phyloP scores from a whole-genome alignment of 352 stramenopile genomes.

The Globisporangium acanthophoron region DNA sequence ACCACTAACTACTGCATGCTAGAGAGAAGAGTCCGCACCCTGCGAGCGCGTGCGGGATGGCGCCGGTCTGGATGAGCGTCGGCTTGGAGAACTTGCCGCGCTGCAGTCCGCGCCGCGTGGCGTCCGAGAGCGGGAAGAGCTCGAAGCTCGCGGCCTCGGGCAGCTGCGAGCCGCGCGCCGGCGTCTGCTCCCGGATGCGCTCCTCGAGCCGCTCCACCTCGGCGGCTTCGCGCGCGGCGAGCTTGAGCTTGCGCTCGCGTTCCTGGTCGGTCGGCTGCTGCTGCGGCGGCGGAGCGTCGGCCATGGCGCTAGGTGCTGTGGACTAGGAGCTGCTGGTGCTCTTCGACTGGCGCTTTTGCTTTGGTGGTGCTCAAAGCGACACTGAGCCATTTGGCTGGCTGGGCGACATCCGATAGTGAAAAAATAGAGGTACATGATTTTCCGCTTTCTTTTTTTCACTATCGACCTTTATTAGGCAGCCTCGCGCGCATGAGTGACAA shows the following conservation, averaged over 20 bases:
- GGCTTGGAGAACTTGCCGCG: constrained; percentile 80
- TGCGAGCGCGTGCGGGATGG: constrained; percentile 83
- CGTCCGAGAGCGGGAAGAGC: constrained; percentile 77
- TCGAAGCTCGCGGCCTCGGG: constrained; percentile 76
- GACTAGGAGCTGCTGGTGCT: not conserved
- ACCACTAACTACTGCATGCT: not conserved
- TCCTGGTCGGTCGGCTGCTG: constrained; percentile 10
- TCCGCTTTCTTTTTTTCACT: too few species aligned
- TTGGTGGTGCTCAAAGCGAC: not conserved
- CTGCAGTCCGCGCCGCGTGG: constrained; percentile 62
- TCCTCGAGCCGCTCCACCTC: constrained; percentile 63
- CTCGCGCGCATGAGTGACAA: too few species aligned
- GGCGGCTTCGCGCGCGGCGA: constrained; percentile 63
- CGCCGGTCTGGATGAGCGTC: constrained; percentile 87
- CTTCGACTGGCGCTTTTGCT: not conserved
- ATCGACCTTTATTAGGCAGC: too few species aligned
- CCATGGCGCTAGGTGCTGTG: not conserved
- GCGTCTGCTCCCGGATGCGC: constrained; percentile 65
- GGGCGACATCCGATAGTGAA: too few species aligned
- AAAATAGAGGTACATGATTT: too few species aligned
- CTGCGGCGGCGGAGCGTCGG: not conserved
- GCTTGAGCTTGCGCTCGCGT: constrained; percentile 46
- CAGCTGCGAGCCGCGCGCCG: constrained; percentile 74
- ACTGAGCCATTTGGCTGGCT: too few species aligned
- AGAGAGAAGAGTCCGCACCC: constrained; percentile 19